Percentiles rank a stretch among this genome's conserved stretches.
phyloP scores from a whole-genome alignment of 106 monocot genomes.

The Xerophyta viscosa region DNA sequence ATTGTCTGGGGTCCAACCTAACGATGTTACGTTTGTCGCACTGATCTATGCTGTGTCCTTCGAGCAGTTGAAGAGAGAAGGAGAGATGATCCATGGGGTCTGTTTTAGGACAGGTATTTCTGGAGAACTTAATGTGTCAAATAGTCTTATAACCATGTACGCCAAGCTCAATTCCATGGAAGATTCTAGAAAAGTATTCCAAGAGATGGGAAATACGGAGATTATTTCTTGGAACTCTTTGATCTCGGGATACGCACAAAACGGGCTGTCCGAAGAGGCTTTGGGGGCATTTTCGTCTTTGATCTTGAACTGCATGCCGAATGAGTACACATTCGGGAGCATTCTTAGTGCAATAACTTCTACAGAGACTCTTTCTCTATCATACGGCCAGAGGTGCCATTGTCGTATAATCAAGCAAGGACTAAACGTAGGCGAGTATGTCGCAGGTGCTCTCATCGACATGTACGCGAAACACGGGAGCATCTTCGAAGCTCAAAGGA shows the following conservation, averaged over 20 bases:
- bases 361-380: slow-evolving; percentile 33
- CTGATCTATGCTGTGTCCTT: slow-evolving; percentile 33
- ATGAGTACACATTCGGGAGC: slow-evolving; percentile 74
- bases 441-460: slow-evolving; percentile 59
- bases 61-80: slow-evolving; percentile 17
- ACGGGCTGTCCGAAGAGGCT: slow-evolving; percentile 45
- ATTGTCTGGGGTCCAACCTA: slow-evolving; percentile 38
- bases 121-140: slow-evolving; percentile 38
- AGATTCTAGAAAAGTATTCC: slow-evolving; percentile 49
- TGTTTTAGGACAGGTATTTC: slow-evolving; percentile 37
- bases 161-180: slow-evolving; percentile 30
- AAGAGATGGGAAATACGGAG: slow-evolving; percentile 36
- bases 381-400: slow-evolving; percentile 60
- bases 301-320: slow-evolving; percentile 32
- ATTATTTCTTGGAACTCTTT: slow-evolving; percentile 68
- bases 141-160: slow-evolving; percentile 78
- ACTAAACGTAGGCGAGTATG: slow-evolving; percentile 40
- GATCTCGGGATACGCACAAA: slow-evolving; percentile 68
- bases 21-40: slow-evolving; percentile 67
- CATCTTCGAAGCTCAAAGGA: slow-evolving; percentile 31
- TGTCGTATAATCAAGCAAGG: slow-evolving; percentile 42
- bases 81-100: slow-evolving; percentile 52
- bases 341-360: slow-evolving; percentile 54
- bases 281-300: slow-evolving; percentile 43
- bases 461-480: slow-evolving; percentile 64